Conservation (phyloP, 2,329 filamentous ascomycete genomes). For the Talaromyces sp. region DNA sequence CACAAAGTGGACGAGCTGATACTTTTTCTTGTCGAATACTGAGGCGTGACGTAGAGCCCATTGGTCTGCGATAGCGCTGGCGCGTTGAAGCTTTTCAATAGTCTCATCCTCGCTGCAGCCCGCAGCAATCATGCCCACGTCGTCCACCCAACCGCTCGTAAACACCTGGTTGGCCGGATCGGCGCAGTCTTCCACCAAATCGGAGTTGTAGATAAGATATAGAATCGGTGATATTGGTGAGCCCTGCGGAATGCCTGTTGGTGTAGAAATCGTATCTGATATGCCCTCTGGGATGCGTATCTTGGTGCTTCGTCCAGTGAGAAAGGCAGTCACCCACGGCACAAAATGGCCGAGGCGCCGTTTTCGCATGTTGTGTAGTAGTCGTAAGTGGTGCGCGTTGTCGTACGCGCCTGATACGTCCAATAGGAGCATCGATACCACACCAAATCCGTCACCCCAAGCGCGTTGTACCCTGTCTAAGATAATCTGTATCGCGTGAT, state of each 20-base stretch:
- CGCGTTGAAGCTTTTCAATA: background rate
- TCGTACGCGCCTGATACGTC: constrained; percentile 2
- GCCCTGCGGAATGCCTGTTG: background rate
- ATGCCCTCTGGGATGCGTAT: background rate
- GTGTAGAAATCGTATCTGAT: background rate
- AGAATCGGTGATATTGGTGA: background rate
- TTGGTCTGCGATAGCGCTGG: background rate
- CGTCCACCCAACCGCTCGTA: background rate
- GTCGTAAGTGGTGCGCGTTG: background rate
- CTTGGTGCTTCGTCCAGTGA: background rate
- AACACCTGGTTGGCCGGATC: background rate
- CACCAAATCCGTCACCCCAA: background rate
- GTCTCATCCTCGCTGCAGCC: background rate
- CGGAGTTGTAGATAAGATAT: background rate
- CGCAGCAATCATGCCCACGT: background rate
- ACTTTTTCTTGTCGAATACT: background rate
- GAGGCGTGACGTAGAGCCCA: background rate
- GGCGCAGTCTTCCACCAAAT: background rate
- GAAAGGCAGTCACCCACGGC: background rate
- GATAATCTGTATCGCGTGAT: background rate
- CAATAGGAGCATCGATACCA: background rate
- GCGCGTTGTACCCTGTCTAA: background rate
- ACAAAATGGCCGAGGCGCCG: background rate
- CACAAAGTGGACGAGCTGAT: background rate
- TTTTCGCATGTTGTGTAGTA: constrained; percentile 3